Base-by-base conservation (phyloP, 2,329 filamentous ascomycete species). In the Aspergillus cejpii region DNA sequence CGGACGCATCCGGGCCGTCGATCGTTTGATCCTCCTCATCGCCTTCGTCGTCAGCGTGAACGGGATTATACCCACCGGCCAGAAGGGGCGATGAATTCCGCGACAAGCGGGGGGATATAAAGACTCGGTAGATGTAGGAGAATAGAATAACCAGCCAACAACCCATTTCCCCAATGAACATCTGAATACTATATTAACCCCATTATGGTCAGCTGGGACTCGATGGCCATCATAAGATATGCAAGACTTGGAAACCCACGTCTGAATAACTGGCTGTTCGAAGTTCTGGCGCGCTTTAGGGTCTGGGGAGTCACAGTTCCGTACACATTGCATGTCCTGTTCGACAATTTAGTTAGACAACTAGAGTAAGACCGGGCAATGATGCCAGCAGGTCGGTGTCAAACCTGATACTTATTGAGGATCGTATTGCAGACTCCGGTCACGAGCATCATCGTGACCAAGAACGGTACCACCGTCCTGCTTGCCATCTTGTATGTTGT, bases 361-460 rank as follows among this genome's bases (percentile, higher is more conserved):
- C n/a, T 29, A 21, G 19, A 24, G n/a, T 7, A 20, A 20, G n/a
- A 29, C 21, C 21, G n/a, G n/a, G n/a, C n/a, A 33, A 26, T 12
- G 23, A n/a, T 6, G 21, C 14, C 20, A 17, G 26, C 11, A 12
- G 17, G 3, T 17, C 15, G 20, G 24, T 17, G 26, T 63, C 73
- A 49, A 68, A 90, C 89, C 74, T 97, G 91, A 62, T 90, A 96
- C 65, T 98, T 98, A 57, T 91, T 96, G 60, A 98, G 76, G 50
- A 98, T 80, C 1, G 92, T 98, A 67, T 98, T 98, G 76, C 89
- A 95, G 50, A 94, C 89, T 51, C 91, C 91, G 19, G 91, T 96
- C 63, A 95, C 72, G 63, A 97, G 76, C 91, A 97, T 97, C 87
- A 96, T 94, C 58, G 77, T 84, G 67, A 97, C 88, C 52, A 97